Base-by-base conservation (phyloP, 768 basidiomycete species). In the Amylocystis lapponica region DNA sequence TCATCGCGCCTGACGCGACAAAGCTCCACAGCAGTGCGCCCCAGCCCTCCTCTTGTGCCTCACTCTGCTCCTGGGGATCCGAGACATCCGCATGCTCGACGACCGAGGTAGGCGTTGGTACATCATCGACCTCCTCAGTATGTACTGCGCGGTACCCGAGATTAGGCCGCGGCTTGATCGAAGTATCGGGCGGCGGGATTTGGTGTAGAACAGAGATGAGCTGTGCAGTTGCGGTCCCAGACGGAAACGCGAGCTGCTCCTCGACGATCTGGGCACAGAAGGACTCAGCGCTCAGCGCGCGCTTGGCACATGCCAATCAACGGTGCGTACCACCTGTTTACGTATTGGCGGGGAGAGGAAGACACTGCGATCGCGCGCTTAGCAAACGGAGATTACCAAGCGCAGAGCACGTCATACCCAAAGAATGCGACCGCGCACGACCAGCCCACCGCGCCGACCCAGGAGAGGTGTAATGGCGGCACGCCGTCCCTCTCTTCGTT, bases 191-290 rank as follows among this genome's bases (percentile, higher is more conserved):
- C 23, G 79, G 79, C 1, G 86, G 86, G 27, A 84, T 64, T 46
- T 78, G 67, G 56, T 97, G 92, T 12, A 98, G 72, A 11, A 96
- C 87, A 2, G 91, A 85, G 36, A 98, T 91, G 10, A 98, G 72
- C 51, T 96, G 94, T 4, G 94, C 94, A 2, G 95, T 98, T 1
- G 94, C 94, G 13, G 94, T 95, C 23, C 95, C 95, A 1, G 89
- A 92, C 2, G 95, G 95, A 54, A 98, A 98, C 2, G 86, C 72
- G 3, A 98, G 79, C 61, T 95, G 82, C 63, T 98, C 95, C 59
- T 94, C 86, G 31, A 98, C 80, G 46, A 98, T 92, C 87, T 92
- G 49, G 9, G 9, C 5, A 36, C n/a, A n/a, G n/a, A n/a, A n/a
- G n/a, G n/a, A n/a, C n/a, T n/a, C n/a, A n/a, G n/a, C n/a, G n/a